Percentiles rank a stretch among this genome's conserved stretches.
These are phyloP conservation scores for Anthostomella pinea DNA, from an alignment of 2,329 filamentous ascomycete species.

Conservation along the genomic window DNA sequence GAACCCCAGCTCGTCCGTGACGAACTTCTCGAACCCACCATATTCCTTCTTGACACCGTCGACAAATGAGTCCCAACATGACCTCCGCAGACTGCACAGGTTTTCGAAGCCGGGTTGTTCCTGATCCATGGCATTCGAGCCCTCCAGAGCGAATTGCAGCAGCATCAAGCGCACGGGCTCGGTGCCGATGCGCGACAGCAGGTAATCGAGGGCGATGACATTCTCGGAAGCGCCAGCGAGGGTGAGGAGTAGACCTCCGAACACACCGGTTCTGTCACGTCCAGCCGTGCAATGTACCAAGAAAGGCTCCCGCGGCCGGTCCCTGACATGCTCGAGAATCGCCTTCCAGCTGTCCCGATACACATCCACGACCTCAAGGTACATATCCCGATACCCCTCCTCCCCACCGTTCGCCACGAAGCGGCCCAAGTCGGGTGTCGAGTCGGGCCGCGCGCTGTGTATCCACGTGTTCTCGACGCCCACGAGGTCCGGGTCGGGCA, in stretches of 20 bases:
- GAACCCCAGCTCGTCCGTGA: conserved; percentile 44
- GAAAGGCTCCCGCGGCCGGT: conserved; percentile 43
- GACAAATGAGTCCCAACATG: conserved; percentile 46
- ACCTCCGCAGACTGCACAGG: conserved; percentile 41
- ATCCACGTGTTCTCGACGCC: conserved; percentile 48
- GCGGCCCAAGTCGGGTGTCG: conserved; percentile 35
- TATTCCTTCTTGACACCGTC: conserved; percentile 42
- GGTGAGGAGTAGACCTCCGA: conserved; percentile 48
- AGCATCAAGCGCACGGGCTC: conserved; percentile 50
- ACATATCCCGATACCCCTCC: conserved; percentile 44
- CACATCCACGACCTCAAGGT: conserved; percentile 43
- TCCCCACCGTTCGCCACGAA: conserved; percentile 47
- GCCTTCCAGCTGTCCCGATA: conserved; percentile 42
- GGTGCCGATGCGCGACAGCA: conserved; percentile 52
- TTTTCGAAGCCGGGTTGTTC: conserved; percentile 49
- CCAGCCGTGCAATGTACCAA: conserved; percentile 56
- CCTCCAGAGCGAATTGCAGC: conserved; percentile 39
- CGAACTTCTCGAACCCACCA: conserved; percentile 50
- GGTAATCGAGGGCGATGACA: conserved; percentile 46
- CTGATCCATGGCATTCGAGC: conserved; percentile 33
- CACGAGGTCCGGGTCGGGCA: conserved; percentile 39
- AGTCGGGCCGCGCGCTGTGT: conserved; percentile 33
- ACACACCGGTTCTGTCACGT: conserved; percentile 52
- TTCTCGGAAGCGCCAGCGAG: conserved; percentile 46
- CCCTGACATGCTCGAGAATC: conserved; percentile 47